Evolutionary conservation across 2,329 filamentous ascomycete species (phyloP).

Genomic region (Penicillium hesseltinei): DNA sequence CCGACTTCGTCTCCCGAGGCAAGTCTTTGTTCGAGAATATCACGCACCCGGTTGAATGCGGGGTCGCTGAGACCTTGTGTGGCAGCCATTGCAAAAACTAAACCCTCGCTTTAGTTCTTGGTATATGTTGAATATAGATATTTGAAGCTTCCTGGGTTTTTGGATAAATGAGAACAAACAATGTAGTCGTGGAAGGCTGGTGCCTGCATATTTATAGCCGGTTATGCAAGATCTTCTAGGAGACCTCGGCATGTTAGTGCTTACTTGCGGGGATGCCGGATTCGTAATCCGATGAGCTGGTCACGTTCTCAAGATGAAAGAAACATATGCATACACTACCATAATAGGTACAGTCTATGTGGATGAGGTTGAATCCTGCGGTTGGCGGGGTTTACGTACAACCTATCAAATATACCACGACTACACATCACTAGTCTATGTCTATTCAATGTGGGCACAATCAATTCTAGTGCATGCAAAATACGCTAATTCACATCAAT

Average conservation of each 20-base stretch:
- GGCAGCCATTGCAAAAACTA: constrained; percentile 16
- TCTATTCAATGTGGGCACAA: background rate
- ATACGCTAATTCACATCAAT: background rate
- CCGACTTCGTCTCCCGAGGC: constrained; percentile 44
- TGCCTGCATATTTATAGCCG: background rate
- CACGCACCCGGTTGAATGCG: constrained; percentile 37
- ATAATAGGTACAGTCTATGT: background rate
- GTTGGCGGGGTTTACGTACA: background rate
- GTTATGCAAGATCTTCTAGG: background rate
- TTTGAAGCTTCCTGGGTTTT: background rate
- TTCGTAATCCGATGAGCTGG: background rate
- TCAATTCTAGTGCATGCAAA: background rate
- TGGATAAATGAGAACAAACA: background rate
- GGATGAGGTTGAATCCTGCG: background rate
- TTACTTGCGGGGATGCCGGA: background rate
- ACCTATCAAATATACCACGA: background rate
- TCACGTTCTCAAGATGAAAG: background rate
- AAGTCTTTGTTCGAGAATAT: constrained; percentile 38
- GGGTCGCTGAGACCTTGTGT: constrained; percentile 40
- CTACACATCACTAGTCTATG: background rate
- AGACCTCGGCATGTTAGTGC: background rate
- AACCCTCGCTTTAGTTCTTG: background rate
- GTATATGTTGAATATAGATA: background rate
- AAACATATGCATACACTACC: background rate
- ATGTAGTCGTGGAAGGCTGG: background rate